phyloP scores from a whole-genome alignment of 2,329 filamentous ascomycete genomes.

The Pyricularia sp. region DNA sequence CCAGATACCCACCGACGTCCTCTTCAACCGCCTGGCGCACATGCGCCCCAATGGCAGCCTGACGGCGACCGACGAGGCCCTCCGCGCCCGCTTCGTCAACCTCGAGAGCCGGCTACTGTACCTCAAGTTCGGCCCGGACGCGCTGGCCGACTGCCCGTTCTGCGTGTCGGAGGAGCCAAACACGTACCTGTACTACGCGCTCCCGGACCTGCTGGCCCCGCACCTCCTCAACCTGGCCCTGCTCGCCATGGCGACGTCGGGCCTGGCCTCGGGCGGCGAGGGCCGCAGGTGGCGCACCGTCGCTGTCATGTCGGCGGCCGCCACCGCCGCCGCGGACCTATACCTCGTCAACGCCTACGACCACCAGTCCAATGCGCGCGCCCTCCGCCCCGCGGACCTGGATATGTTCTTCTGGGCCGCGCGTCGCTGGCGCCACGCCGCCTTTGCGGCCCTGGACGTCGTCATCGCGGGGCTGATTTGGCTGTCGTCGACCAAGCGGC shows the following conservation, averaged over 20 bases:
- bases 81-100: constrained; percentile 61
- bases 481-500: constrained; percentile 69
- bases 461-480: constrained; percentile 59
- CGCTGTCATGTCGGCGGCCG: constrained; percentile 54
- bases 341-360: constrained; percentile 58
- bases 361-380: constrained; percentile 52
- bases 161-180: constrained; percentile 61
- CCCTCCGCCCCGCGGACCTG: constrained; percentile 52
- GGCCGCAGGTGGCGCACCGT: constrained; percentile 51
- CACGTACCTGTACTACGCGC: constrained; percentile 71
- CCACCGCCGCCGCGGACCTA: constrained; percentile 53
- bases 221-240: constrained; percentile 70
- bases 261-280: constrained; percentile 46
- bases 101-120: constrained; percentile 71
- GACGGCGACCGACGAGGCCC: constrained; percentile 49
- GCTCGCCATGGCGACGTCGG: constrained; percentile 65
- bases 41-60: constrained; percentile 39
- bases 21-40: constrained; percentile 65
- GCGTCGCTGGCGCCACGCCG: constrained; percentile 51
- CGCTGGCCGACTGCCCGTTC: constrained; percentile 70
- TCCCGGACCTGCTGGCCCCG: constrained; percentile 64
- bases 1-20: constrained; percentile 73
- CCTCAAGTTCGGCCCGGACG: constrained; percentile 69
- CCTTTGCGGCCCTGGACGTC: constrained; percentile 56
- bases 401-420: constrained; percentile 66